Evolutionary conservation across 179 eudicot genomes (phyloP).

Genomic region (Heliamphora pulchella): DNA sequence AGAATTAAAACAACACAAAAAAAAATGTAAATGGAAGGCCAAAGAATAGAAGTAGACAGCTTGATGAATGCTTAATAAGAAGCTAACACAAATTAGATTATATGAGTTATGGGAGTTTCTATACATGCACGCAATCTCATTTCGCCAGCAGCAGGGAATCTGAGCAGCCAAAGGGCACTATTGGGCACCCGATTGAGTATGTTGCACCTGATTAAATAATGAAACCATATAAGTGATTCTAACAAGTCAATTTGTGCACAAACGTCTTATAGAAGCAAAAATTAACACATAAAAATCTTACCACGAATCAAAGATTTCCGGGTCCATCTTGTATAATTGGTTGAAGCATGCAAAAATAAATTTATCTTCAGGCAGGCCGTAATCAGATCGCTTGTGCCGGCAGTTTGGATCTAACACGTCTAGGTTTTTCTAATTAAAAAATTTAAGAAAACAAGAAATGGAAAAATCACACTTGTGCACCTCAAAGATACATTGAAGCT

Average conservation of each 20-base stretch:
- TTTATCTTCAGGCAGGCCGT: constrained; percentile 88
- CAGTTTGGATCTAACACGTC: constrained; percentile 71
- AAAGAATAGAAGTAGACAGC: too few relatives aligned
- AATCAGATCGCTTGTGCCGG: constrained; percentile 79
- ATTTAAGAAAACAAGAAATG: background rate
- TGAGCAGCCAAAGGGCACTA: constrained; percentile 92
- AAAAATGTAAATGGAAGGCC: too few relatives aligned
- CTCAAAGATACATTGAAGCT: too few relatives aligned
- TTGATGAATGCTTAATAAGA: too few relatives aligned
- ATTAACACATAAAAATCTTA: constrained; percentile 23
- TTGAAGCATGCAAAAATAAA: constrained; percentile 94
- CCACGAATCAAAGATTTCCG: constrained; percentile 85
- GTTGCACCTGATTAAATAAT: constrained; percentile 63
- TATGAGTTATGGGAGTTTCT: too few relatives aligned
- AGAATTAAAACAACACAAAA: too few relatives aligned
- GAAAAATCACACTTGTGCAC: too few relatives aligned
- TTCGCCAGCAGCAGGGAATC: constrained; percentile 97
- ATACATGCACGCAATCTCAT: constrained; percentile 83
- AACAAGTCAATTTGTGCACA: too few relatives aligned
- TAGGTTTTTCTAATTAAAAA: constrained; percentile 57
- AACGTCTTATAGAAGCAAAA: too few relatives aligned
- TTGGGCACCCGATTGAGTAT: constrained; percentile 89
- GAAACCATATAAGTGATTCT: too few relatives aligned
- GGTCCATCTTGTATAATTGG: constrained; percentile 97
- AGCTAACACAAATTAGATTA: background rate